Percentiles rank a stretch among this genome's conserved stretches.
Evolutionary conservation across 2,329 filamentous ascomycete genomes (phyloP).

Genomic region (Chaetomium olivaceum): DNA sequence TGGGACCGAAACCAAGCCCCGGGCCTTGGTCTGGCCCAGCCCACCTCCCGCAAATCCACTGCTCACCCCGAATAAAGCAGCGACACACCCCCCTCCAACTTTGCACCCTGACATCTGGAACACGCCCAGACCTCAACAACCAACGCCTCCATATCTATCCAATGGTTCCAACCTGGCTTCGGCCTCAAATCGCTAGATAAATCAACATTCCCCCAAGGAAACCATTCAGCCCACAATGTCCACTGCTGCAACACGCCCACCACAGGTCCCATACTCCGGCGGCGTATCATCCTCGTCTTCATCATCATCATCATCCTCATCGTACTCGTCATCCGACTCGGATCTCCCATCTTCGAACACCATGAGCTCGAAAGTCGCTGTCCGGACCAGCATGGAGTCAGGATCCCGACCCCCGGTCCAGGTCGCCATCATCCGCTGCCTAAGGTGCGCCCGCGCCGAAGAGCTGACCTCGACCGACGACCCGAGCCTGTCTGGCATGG

Average conservation of each 20-base stretch:
- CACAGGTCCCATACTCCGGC: slow-evolving; percentile 40
- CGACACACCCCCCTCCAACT: slow-evolving; percentile 12
- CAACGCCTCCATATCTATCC: slow-evolving; percentile 1
- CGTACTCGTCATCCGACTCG: slow-evolving; percentile 45
- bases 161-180: slow-evolving; percentile 16
- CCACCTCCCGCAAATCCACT: slow-evolving; percentile 18
- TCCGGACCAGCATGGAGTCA: slow-evolving; percentile 53
- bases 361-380: slow-evolving; percentile 37
- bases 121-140: slow-evolving; percentile 1
- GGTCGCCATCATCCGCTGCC: slow-evolving; percentile 62
- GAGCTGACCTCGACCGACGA: slow-evolving; percentile 64
- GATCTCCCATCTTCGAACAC: slow-evolving; percentile 41
- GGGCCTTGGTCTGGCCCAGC: slow-evolving; percentile 29
- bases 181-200: slow-evolving; percentile 21
- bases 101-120: slow-evolving; percentile 6
- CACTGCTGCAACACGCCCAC: slow-evolving; percentile 2
- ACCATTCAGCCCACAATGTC: slow-evolving; percentile 2
- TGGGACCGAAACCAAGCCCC: slow-evolving; percentile 18
- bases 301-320: slow-evolving; percentile 45
- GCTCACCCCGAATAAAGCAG: slow-evolving; percentile 22
- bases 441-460: slow-evolving; percentile 60
- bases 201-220: background rate
- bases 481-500: slow-evolving; percentile 59
- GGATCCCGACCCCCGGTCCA: slow-evolving; percentile 49
- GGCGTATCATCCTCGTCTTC: slow-evolving; percentile 41